Percentiles rank a stretch among this genome's conserved stretches.
These are phyloP conservation scores for Drechslerella stenobrocha DNA, from an alignment of 2,329 filamentous ascomycete species.

Conservation along the genomic window DNA sequence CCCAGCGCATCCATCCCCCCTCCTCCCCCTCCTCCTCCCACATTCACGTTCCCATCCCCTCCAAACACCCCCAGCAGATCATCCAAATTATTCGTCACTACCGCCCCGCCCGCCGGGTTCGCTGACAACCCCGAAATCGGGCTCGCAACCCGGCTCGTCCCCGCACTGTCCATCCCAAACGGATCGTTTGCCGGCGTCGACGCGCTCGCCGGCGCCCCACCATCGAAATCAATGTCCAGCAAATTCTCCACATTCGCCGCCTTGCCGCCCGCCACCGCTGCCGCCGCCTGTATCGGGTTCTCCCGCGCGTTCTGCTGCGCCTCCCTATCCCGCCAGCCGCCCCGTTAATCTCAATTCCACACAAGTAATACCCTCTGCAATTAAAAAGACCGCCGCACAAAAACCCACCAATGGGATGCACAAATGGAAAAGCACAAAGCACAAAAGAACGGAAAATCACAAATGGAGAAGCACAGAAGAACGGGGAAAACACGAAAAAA, in stretches of 20 bases:
- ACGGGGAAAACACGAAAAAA: not conserved
- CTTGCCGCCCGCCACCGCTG: conserved; percentile 59
- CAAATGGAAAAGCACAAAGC: too few species aligned
- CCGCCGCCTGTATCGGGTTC: conserved; percentile 88
- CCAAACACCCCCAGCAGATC: conserved; percentile 77
- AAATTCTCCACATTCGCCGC: conserved; percentile 86
- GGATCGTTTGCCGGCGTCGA: conserved; percentile 64
- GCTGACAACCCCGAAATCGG: conserved; percentile 59
- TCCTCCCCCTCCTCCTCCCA: conserved; percentile 45
- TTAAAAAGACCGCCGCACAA: too few species aligned
- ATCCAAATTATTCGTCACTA: conserved; percentile 67
- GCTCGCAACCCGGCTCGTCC: conserved; percentile 70
- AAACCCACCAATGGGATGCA: too few species aligned
- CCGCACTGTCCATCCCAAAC: conserved; percentile 62
- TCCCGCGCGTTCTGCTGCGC: conserved; percentile 88
- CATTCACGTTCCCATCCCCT: conserved; percentile 56
- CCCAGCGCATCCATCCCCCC: conserved; percentile 67
- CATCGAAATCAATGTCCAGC: conserved; percentile 94
- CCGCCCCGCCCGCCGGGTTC: conserved; percentile 53
- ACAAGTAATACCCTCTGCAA: too few species aligned
- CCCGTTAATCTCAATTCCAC: too few species aligned
- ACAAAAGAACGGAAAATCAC: too few species aligned
- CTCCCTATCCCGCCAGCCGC: too few species aligned
- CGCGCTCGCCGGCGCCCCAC: conserved; percentile 83
- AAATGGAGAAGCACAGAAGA: not conserved